Percentiles rank a stretch among this genome's conserved stretches.
Conservation (phyloP, 306 rosid genomes). For the Ochetophila trinervis region DNA sequence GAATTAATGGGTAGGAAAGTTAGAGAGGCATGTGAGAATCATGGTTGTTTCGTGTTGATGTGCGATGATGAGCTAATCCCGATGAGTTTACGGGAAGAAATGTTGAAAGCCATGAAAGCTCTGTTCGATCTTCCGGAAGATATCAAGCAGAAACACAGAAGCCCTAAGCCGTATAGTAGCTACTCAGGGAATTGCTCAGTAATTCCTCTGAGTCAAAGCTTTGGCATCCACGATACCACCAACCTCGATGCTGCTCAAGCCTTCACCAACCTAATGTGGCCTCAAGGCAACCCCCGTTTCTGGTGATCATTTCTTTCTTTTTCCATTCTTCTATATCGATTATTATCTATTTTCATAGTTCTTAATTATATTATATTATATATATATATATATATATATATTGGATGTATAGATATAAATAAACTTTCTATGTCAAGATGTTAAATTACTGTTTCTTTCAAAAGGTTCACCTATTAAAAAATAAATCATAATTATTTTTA, state of each 20-base stretch:
- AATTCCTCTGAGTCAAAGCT: conserved; percentile 39
- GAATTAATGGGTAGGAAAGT: conserved; percentile 18
- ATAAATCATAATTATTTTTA: too few relatives aligned
- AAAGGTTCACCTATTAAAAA: too few relatives aligned
- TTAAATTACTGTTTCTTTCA: too few relatives aligned
- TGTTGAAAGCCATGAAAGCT: conserved; percentile 27
- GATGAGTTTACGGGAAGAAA: conserved; percentile 10
- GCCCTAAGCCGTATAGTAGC: conserved; percentile 36
- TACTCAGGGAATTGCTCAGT: conserved; percentile 17
- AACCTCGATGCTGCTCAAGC: conserved; percentile 1
- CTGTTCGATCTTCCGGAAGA: conserved; percentile 54
- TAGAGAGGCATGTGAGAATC: conserved; percentile 33
- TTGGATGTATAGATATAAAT: too few relatives aligned
- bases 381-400: too few relatives aligned
- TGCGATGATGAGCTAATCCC: conserved; percentile 11
- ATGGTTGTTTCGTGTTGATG: conserved; percentile 26
- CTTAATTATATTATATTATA: too few relatives aligned
- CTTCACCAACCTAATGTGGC: conserved; percentile 59
- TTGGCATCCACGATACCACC: conserved; percentile 37
- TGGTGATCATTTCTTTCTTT: conserved; percentile 23
- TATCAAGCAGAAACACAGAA: conserved; percentile 32
- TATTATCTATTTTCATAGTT: background rate
- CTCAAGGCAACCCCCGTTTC: conserved; percentile 42
- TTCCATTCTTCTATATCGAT: too few relatives aligned
- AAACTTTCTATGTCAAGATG: too few relatives aligned